Percentiles rank a stretch among this genome's conserved stretches.
Evolutionary conservation across 208 protist species (phyloP).

Genomic region (Trypanosoma avium): DNA sequence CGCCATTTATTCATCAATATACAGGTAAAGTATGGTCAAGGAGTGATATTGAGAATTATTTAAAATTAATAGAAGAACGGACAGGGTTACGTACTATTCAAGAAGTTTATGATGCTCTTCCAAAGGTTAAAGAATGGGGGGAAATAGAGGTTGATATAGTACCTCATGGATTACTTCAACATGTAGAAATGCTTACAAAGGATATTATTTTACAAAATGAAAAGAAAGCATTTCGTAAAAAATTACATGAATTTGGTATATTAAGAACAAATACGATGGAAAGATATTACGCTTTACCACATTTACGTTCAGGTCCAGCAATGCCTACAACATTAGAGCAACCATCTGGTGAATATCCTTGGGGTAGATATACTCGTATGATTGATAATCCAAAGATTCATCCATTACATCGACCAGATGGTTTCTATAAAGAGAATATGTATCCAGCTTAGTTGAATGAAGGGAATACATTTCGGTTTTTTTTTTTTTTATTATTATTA

Average conservation of each 20-base stretch:
- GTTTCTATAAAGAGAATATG: conserved; percentile 55
- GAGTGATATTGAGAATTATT: conserved; percentile 38
- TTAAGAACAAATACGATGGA: conserved; percentile 68
- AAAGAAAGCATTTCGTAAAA: conserved; percentile 36
- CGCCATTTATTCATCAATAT: conserved; percentile 78
- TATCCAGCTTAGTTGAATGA: conserved; percentile 42
- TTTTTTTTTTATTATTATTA: conserved; percentile 5
- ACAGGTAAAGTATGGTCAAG: conserved; percentile 54
- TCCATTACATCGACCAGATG: conserved; percentile 60
- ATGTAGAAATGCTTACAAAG: conserved; percentile 52
- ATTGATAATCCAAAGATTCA: conserved; percentile 40
- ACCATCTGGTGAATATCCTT: conserved; percentile 50
- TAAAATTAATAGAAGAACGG: conserved; percentile 47
- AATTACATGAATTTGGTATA: conserved; percentile 43
- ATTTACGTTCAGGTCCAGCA: conserved; percentile 50
- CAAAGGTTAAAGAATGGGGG: conserved; percentile 28
- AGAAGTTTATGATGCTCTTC: conserved; percentile 27
- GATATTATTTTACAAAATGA: conserved; percentile 64
- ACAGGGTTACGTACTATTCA: conserved; percentile 53
- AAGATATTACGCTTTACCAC: conserved; percentile 72
- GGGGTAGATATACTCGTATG: conserved; percentile 63
- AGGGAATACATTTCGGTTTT: background rate
- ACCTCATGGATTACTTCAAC: conserved; percentile 55
- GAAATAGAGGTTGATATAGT: conserved; percentile 29
- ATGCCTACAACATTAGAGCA: conserved; percentile 56